Conservation (phyloP, 2,329 filamentous ascomycete genomes). For the Arthrinium puccinioides region DNA sequence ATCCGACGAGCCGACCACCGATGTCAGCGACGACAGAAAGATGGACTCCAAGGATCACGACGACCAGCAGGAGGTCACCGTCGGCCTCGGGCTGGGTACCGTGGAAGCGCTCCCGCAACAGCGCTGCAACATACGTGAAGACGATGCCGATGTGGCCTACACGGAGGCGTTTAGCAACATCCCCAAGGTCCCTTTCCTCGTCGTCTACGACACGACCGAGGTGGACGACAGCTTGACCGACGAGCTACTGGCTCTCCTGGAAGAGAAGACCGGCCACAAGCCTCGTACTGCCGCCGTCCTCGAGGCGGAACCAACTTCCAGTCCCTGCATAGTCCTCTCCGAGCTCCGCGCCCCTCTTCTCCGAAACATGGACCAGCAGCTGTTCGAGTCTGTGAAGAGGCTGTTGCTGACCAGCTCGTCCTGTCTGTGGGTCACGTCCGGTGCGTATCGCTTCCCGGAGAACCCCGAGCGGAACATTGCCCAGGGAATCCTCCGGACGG, state of each 20-base stretch:
- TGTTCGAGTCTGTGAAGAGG: slow-evolving; percentile 11
- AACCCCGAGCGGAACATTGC: slow-evolving; percentile 16
- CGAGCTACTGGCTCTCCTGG: background rate
- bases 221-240: background rate
- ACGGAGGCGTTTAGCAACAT: background rate
- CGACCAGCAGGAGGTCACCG: no score
- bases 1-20: no score
- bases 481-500: slow-evolving; percentile 17
- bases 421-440: background rate
- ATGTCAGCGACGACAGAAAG: no score
- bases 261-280: background rate
- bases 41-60: no score
- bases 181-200: background rate
- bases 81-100: no score
- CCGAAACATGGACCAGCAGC: slow-evolving; percentile 5
- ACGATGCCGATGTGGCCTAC: no score
- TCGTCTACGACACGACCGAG: background rate
- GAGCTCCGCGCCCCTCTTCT: slow-evolving; percentile 13
- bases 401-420: slow-evolving; percentile 10
- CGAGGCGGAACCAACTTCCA: background rate
- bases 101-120: no score
- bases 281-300: background rate
- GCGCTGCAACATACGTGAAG: no score
- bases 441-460: background rate
- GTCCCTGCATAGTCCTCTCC: slow-evolving; percentile 7